Conservation (phyloP, 2,329 filamentous ascomycete species). For the Leptographium radiaticola region DNA sequence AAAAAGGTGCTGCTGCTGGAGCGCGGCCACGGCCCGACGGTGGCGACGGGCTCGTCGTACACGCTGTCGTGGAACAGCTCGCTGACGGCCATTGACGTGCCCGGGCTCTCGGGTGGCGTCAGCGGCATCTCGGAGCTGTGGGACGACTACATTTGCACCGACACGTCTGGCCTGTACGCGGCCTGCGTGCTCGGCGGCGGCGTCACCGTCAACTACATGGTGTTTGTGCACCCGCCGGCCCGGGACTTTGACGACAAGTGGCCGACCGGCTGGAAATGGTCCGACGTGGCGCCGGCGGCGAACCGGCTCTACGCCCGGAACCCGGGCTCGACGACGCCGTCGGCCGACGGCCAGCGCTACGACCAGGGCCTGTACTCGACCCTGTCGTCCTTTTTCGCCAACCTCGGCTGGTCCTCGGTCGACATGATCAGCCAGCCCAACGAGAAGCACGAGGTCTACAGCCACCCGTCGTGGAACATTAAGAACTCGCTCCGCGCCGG, state of each 20-base stretch:
- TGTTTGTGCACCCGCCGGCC: constrained; percentile 51
- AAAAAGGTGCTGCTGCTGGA: constrained; percentile 52
- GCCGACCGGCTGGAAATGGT: constrained; percentile 55
- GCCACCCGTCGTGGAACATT: constrained; percentile 51
- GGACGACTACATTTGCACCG: constrained; percentile 47
- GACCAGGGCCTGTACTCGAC: constrained; percentile 53
- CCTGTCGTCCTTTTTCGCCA: constrained; percentile 42
- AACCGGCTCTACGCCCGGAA: constrained; percentile 55
- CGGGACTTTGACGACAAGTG: constrained; percentile 65
- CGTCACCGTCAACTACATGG: constrained; percentile 47
- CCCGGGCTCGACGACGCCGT: constrained; percentile 54
- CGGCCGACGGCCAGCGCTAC: constrained; percentile 52
- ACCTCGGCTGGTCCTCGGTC: constrained; percentile 24
- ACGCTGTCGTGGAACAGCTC: constrained; percentile 45
- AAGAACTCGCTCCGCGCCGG: constrained; percentile 47
- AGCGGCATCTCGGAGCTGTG: constrained; percentile 47
- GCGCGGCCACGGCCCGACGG: constrained; percentile 38
- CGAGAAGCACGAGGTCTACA: constrained; percentile 47
- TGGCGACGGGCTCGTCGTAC: neutral
- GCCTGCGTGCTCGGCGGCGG: constrained; percentile 59
- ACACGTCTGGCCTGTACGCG: constrained; percentile 40
- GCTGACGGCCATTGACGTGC: constrained; percentile 58
- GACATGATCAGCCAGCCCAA: constrained; percentile 42
- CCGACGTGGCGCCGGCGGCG: constrained; percentile 46
- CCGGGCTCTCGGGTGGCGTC: constrained; percentile 39